Percentiles rank a stretch among this genome's conserved stretches.
phyloP scores from a whole-genome alignment of 306 rosid genomes.

The Prunus mume region DNA sequence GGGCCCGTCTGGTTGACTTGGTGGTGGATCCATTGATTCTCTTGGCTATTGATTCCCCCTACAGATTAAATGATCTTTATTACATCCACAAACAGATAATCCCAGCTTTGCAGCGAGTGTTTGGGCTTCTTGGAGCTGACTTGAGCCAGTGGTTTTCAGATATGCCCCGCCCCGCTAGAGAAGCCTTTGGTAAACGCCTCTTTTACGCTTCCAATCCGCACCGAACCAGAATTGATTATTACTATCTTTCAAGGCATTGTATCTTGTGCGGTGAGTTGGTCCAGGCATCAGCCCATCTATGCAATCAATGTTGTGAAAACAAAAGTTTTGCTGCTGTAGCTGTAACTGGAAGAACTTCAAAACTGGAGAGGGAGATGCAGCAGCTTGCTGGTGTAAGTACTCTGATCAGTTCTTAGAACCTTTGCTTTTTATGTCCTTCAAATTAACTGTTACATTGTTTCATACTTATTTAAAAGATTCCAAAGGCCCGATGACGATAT shows the following conservation, averaged over 20 bases:
- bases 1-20: conserved; percentile 88
- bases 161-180: conserved; percentile 82
- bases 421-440: not conserved
- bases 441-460: not conserved
- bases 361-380: conserved; percentile 83
- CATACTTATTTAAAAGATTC: too few species aligned
- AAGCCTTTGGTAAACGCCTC: conserved; percentile 53
- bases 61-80: conserved; percentile 75
- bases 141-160: conserved; percentile 78
- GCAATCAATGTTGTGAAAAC: conserved; percentile 60
- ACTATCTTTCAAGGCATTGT: conserved; percentile 91
- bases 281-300: conserved; percentile 66
- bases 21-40: conserved; percentile 92
- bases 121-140: conserved; percentile 86
- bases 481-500: not conserved
- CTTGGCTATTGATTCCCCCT: conserved; percentile 66
- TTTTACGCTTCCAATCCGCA: conserved; percentile 42
- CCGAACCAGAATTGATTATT: conserved; percentile 81
- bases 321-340: conserved; percentile 62
- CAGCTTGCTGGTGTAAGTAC: conserved; percentile 80
- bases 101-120: conserved; percentile 84
- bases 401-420: not conserved
- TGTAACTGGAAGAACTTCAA: conserved; percentile 64
- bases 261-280: conserved; percentile 78
- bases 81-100: conserved; percentile 91